Evolutionary conservation across 2,329 filamentous ascomycete genomes (phyloP), one percentile per base, ranked within the genome.

Genomic region (Ceratocystis eucalypticola): DNA sequence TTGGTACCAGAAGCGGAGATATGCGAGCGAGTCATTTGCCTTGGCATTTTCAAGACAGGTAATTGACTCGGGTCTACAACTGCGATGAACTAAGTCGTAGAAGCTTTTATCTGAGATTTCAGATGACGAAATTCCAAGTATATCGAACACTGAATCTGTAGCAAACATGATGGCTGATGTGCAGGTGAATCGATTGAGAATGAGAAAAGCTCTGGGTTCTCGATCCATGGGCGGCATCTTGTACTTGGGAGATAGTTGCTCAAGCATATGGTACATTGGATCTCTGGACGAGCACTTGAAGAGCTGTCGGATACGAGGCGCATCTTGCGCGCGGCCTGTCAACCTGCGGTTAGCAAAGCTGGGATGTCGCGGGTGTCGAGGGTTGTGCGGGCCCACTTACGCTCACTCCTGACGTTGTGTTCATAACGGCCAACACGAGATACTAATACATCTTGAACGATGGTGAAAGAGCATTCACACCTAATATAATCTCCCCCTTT

Each of bases 21-120:
- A 95, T 1, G 91, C 90, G 71, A 95, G 94, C 1, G 91, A 95
- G 73, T 96, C 89, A 71, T 96, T 95, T 33, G 88, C 87, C 74
- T 96, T 96, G 25, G 91, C 90, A 70, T 88, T 88, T 74, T 95
- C 91, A 41, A 96, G 76, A 71, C 88, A 92, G 69, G 84, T 83
- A 44, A 93, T 84, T 2, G 89, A 89, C 70, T 94, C 88, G 7
- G 82, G 78, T 33, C 94, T 78, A 70, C 89, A 94, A 68, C 85
- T 87, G 70, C 89, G 84, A 67, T 88, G 84, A 63, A 96, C 94
- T 72, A 88, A 93, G 71, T 91, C 88, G 74, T 95, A 96, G 74
- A 96, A 95, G 73, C 89, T 92, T 70, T 86, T 87, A 53, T 88
- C 85, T 69, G 85, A 82, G 69, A 95, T 82, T 65, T 88, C 80